These are phyloP conservation scores for Podospora pseudocomata DNA, from an alignment of 495 filamentous ascomycete genomes.

Conservation along the genomic window DNA sequence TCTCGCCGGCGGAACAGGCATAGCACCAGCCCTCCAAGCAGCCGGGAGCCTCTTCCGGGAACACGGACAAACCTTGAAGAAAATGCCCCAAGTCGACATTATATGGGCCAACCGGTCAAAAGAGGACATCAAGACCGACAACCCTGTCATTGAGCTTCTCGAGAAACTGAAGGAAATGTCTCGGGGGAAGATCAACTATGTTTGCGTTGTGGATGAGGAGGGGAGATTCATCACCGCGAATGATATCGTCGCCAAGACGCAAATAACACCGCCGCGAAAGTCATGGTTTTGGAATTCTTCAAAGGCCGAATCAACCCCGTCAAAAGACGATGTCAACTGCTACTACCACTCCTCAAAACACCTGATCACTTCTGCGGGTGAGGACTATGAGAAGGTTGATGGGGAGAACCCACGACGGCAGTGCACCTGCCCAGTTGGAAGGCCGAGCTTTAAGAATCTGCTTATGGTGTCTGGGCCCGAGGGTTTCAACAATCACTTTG, in stretches of 20 bases:
- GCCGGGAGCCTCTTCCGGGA: slow-evolving; percentile 52
- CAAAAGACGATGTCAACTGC: not conserved
- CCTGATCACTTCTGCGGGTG: not conserved
- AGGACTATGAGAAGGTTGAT: not conserved
- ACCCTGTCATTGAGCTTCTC: slow-evolving; percentile 56
- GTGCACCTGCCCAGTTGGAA: not conserved
- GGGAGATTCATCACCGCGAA: slow-evolving; percentile 50
- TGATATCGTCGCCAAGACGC: slow-evolving; percentile 9
- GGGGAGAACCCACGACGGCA: not conserved
- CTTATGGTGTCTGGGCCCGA: slow-evolving; percentile 84
- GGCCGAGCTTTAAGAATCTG: slow-evolving; percentile 47
- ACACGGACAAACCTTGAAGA: not conserved
- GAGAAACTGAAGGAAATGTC: slow-evolving; percentile 54
- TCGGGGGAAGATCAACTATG: slow-evolving; percentile 54
- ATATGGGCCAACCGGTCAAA: slow-evolving; percentile 44
- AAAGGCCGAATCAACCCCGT: not conserved
- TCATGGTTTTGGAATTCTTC: not conserved
- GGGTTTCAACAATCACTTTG: slow-evolving; percentile 77
- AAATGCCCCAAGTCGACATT: slow-evolving; percentile 45
- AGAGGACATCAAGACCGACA: slow-evolving; percentile 30
- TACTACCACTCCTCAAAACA: slow-evolving; percentile 10
- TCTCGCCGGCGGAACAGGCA: slow-evolving; percentile 88
- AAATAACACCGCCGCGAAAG: not conserved
- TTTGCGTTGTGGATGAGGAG: slow-evolving; percentile 80
- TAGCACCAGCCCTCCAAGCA: slow-evolving; percentile 83